Evolutionary conservation across 495 filamentous ascomycete genomes (phyloP), one percentile per base, ranked within the genome.

Genomic region (Podospora australis): DNA sequence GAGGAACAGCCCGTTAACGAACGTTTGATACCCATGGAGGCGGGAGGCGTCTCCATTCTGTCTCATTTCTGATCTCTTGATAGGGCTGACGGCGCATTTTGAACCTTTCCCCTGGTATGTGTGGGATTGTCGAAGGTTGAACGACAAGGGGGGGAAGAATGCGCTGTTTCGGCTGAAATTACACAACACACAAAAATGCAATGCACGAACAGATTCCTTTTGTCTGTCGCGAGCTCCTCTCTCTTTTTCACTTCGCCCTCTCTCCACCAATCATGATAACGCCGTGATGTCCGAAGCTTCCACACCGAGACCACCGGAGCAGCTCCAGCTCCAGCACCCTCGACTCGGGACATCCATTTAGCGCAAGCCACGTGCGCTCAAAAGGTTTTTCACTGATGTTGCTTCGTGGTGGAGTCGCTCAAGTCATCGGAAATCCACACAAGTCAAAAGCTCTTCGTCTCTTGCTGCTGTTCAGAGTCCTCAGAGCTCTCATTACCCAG

Each of bases 331-430:
- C n/a, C n/a, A n/a, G n/a, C n/a, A n/a, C n/a, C n/a, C n/a, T n/a
- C n/a, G n/a, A n/a, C n/a, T n/a, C n/a, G n/a, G n/a, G n/a, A n/a
- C n/a, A n/a, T n/a, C 61, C 59, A 57, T 53, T 56, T 47, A 59
- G 42, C 50, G 38, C 26, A 39, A 49, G 61, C 57, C 63, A 64
- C 62, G 61, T 63, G 57, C 61, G 22, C 44, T 32, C 17, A 39
- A 19, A 35, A 34, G 23, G 4, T 40, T 40, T 43, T 39, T 16
- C 50, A 50, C 34, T 52, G 38, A 55, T 56, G 53, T 51, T 46
- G 51, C 54, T 30, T 46, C 39, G 17, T 35, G 21, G 58, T 38
- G 49, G 50, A 22, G 49, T 47, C 32, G 14, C 19, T 6, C 32
- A 16, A 8, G 32, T 6, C 19, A 36, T 36, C 14, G 19, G 13